These are phyloP conservation scores for Emmonsiellopsis sp. DNA, from an alignment of 2,329 filamentous ascomycete genomes.

Conservation along the genomic window DNA sequence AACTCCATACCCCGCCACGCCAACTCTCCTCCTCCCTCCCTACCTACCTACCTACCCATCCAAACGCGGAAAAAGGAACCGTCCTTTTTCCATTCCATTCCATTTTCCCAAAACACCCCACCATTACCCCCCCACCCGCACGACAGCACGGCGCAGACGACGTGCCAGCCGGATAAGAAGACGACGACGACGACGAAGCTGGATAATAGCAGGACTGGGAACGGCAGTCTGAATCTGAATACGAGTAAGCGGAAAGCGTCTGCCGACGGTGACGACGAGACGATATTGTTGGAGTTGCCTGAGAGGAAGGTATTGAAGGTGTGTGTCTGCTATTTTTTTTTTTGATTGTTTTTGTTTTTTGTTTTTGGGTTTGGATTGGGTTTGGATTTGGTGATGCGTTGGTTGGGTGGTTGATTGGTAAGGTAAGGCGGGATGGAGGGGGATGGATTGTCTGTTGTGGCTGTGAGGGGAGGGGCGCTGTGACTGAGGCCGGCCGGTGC, in stretches of 20 bases:
- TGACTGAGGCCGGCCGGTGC: too few relatives aligned
- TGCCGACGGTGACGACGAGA: conserved; percentile 20
- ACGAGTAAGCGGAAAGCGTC: conserved; percentile 12
- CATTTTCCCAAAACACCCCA: conserved; percentile 13
- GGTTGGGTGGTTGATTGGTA: background rate
- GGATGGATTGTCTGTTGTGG: background rate
- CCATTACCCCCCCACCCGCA: conserved; percentile 20
- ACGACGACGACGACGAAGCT: conserved; percentile 21
- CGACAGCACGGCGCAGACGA: conserved; percentile 1
- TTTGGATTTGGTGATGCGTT: background rate
- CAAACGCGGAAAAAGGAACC: conserved; percentile 26
- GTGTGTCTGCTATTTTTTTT: conserved; percentile 13
- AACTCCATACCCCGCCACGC: too few relatives aligned
- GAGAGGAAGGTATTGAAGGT: conserved; percentile 47
- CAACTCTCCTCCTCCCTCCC: too few relatives aligned
- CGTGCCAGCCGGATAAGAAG: conserved; percentile 7
- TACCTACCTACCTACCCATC: too few relatives aligned
- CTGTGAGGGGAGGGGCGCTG: too few relatives aligned
- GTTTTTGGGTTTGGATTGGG: background rate
- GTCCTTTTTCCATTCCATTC: conserved; percentile 23
- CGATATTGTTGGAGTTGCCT: conserved; percentile 17
- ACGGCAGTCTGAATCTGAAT: too few relatives aligned
- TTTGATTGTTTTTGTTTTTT: background rate
- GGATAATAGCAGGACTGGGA: too few relatives aligned
- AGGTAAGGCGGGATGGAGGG: background rate